Conservation (phyloP, 2,329 filamentous ascomycete species). For the Bipolaris oryzae region DNA sequence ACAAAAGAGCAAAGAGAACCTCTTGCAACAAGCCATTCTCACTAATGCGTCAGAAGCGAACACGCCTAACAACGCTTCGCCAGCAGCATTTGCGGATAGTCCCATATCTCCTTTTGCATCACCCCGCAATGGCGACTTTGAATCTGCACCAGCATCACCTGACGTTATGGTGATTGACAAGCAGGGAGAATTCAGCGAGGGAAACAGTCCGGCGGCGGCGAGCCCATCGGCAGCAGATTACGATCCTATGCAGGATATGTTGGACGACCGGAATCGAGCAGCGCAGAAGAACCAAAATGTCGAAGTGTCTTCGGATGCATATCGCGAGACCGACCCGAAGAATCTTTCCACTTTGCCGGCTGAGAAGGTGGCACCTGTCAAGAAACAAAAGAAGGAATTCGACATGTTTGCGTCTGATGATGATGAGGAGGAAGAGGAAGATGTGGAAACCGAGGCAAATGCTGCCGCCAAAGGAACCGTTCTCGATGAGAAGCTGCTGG, state of each 20-base stretch:
- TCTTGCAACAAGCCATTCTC: conserved; percentile 75
- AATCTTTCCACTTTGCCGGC: conserved; percentile 59
- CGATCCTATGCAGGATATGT: conserved; percentile 86
- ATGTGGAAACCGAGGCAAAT: conserved; percentile 63
- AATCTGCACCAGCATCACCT: conserved; percentile 47
- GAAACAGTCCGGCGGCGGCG: conserved; percentile 54
- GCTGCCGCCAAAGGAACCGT: conserved; percentile 35
- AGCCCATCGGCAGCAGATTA: conserved; percentile 93
- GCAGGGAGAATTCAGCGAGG: conserved; percentile 48
- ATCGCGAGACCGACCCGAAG: conserved; percentile 63
- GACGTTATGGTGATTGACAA: conserved; percentile 51
- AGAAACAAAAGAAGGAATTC: conserved; percentile 58
- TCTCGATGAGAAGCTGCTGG: conserved; percentile 76
- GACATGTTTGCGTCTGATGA: conserved; percentile 74
- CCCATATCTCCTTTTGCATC: conserved; percentile 47
- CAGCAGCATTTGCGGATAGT: conserved; percentile 36
- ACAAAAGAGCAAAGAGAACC: conserved; percentile 61
- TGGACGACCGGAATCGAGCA: conserved; percentile 77
- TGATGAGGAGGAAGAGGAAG: conserved; percentile 69
- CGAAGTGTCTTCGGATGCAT: conserved; percentile 56
- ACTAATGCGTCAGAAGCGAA: conserved; percentile 63
- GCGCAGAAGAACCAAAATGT: conserved; percentile 59
- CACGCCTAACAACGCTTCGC: conserved; percentile 58
- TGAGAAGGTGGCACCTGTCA: conserved; percentile 42
- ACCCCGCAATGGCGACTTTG: conserved; percentile 46